These are phyloP conservation scores for Rheum nobile DNA, from an alignment of 148 eudicot genomes.

Conservation along the genomic window DNA sequence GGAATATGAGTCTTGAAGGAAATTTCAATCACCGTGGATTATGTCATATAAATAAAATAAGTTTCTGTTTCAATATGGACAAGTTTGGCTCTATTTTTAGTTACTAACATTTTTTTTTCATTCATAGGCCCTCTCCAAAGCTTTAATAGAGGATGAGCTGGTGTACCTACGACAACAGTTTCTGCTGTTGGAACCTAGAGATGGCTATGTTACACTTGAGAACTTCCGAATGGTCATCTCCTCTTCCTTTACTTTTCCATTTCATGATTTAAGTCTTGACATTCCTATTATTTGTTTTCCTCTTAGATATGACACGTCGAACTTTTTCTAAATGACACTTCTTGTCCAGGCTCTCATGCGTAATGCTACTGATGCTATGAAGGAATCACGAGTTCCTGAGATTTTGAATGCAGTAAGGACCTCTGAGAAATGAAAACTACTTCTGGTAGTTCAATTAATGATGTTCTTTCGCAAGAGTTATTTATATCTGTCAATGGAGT, in stretches of 20 bases:
- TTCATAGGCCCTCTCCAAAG: conserved; percentile 55
- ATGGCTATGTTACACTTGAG: conserved; percentile 27
- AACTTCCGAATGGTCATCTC: conserved; percentile 24
- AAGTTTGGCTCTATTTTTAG: background rate
- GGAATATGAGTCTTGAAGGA: background rate
- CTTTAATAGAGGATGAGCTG: conserved; percentile 60
- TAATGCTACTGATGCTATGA: conserved; percentile 60
- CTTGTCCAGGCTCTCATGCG: conserved; percentile 40
- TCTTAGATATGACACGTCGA: background rate
- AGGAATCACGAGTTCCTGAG: conserved; percentile 56
- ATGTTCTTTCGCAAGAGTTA: background rate
- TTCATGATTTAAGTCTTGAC: background rate
- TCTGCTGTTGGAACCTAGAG: conserved; percentile 30
- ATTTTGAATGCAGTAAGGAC: conserved; percentile 35
- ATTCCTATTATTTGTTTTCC: background rate
- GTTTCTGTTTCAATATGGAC: background rate
- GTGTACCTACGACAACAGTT: conserved; percentile 47
- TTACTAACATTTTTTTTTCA: background rate
- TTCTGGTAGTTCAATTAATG: background rate
- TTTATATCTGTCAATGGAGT: background rate
- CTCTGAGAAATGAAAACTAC: background rate
- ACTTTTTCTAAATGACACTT: background rate
- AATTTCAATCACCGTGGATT: background rate
- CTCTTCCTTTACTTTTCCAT: background rate
- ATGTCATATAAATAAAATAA: background rate